Evolutionary conservation across 225 moss, liverwort and hornwort genomes (phyloP), one percentile per base, ranked within the genome.

Genomic region (Physcomitrium patens): DNA sequence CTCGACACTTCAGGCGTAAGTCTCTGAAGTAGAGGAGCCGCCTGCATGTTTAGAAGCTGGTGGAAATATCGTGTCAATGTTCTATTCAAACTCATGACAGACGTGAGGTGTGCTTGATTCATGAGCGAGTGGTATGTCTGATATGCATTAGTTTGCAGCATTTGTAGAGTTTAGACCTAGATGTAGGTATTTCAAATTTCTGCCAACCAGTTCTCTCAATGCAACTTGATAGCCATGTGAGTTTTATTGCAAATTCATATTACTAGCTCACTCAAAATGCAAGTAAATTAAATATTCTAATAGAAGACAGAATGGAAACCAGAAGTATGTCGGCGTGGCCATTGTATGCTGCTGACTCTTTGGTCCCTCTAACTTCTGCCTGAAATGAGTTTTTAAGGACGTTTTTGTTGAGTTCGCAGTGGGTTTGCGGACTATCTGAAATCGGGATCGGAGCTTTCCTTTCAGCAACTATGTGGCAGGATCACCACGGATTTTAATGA

Each of bases 351-450:
- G 3, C 37, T 22, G 19, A 1, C 26, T 45, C n/a, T 73, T 47
- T 1, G 27, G 20, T 51, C 20, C 47, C 13, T 43, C 24, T 45
- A 67, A 23, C 41, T 49, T 49, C 31, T 43, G 15, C 10, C 49
- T 67, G 3, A 7, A 42, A 27, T 68, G 18, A 8, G 50, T 77
- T 57, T 17, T 64, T 82, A 59, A 77, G 44, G 27, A 56, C 13
- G 5, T 67, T 48, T 37, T 5, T 62, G 10, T 53, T 48, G 63
- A 12, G 22, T 77, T 57, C 81, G 79, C 87, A 96, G 96, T 79
- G 91, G 90, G 10, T 96, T 96, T 79, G 47, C 74, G 65, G 89
- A 91, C 37, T 93, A 90, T 64, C 63, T 96, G 7, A 89, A 90
- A 77, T 76, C 93, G 26, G 85, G 87, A n/a, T 89, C 91, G 61